Base-by-base conservation (phyloP, 1,284 basidiomycete species). In the Melanopsichium pennsylvanicum region DNA sequence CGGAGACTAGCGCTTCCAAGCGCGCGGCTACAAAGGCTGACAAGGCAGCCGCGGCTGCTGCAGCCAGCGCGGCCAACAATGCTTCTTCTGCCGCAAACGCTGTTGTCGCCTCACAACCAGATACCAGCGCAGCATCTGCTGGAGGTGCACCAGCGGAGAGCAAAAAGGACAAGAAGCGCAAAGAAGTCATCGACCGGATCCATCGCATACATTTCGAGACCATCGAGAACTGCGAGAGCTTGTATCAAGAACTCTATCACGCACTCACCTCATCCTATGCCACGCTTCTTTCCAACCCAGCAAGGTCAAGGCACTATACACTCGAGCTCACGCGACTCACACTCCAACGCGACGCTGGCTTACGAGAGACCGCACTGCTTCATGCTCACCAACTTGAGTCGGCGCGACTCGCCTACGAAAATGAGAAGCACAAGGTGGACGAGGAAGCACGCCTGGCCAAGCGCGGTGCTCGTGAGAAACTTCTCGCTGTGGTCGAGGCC, bases 111-210 rank as follows among this genome's bases (percentile, higher is more conserved):
- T 43, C 55, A 2, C 54, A 51, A 23, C 29, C 29, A 9, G 48
- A 49, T 29, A 21, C 31, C 12, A 31, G 12, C 19, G 34, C 54
- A 5, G 57, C 38, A 12, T 45, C 27, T 34, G 42, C 13, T 12
- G 34, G 34, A 4, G 44, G 38, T 22, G 55, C 47, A 15, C 50
- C 49, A 8, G 41, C 43, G 15, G 67, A 64, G 21, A 70, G 60
- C 61, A 70, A 70, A 33, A 70, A 70, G 52, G 67, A 70, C 61
- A 70, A 70, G 58, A 81, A 79, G 61, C 67, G 78, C 39, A 73
- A 71, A 33, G 79, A 81, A 36, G 74, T 80, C 22, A 70, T 81
- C 26, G 79, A 81, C 31, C 72, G 76, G 25, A 67, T 81, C 35
- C 74, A 80, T 35, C 72, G 72, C 27, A 63, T 74, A 32, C 78